phyloP scores from a whole-genome alignment of 208 protist species.

The Leishmania aethiopica region DNA sequence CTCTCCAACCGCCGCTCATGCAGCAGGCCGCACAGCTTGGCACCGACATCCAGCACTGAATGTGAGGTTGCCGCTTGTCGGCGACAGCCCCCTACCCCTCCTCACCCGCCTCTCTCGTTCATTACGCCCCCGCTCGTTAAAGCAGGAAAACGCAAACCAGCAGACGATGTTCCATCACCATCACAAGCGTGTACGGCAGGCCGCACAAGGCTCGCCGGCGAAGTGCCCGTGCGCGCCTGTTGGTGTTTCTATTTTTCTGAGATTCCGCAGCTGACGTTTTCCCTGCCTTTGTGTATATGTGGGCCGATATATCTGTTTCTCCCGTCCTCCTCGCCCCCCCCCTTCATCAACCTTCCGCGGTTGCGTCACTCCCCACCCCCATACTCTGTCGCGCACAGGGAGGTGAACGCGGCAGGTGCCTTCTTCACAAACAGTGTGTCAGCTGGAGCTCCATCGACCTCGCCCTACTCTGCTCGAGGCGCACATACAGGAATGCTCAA shows the following conservation, averaged over 20 bases:
- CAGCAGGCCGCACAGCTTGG: conserved; percentile 59
- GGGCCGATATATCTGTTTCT: not conserved
- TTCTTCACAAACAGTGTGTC: not conserved
- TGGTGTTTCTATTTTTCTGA: conserved; percentile 6
- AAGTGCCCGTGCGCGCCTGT: not conserved
- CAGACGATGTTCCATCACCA: not conserved
- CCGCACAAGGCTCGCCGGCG: not conserved
- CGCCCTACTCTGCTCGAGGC: not conserved
- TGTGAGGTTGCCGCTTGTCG: not conserved
- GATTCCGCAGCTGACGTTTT: not conserved
- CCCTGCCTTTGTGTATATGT: not conserved
- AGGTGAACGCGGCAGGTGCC: not conserved
- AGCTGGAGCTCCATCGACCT: not conserved
- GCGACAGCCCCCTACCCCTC: not conserved
- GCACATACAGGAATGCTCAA: not conserved
- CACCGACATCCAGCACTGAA: conserved; percentile 75
- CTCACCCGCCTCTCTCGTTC: not conserved
- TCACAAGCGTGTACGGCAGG: not conserved
- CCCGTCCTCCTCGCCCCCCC: not conserved
- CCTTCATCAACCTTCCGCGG: not conserved
- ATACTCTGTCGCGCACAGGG: not conserved
- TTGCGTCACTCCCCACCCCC: not conserved
- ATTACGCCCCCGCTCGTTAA: not conserved
- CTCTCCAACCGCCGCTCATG: conserved; percentile 82
- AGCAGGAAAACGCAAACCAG: not conserved